Evolutionary conservation across 1,284 basidiomycete species (phyloP).

Genomic region (Ustilago tritici): DNA sequence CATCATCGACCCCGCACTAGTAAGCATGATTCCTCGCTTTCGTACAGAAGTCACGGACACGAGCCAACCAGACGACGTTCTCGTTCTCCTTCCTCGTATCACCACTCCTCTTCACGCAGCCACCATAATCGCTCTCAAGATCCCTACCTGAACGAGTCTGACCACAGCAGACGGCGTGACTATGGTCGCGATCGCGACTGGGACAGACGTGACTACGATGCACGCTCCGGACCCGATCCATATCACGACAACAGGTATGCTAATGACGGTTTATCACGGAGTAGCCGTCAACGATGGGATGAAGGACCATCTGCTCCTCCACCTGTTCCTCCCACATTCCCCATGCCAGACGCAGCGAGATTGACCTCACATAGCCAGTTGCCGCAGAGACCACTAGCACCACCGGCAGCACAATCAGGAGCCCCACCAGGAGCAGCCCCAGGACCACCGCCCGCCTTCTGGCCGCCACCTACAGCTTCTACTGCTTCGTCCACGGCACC

Average conservation of each 20-base stretch:
- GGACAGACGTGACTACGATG: slow-evolving; percentile 31
- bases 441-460: slow-evolving; percentile 26
- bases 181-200: slow-evolving; percentile 24
- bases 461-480: slow-evolving; percentile 12
- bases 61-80: slow-evolving; percentile 56
- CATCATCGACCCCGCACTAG: slow-evolving; percentile 45
- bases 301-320: slow-evolving; percentile 20
- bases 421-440: slow-evolving; percentile 20
- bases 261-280: neutral
- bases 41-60: slow-evolving; percentile 39
- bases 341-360: neutral
- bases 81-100: slow-evolving; percentile 52
- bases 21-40: slow-evolving; percentile 54
- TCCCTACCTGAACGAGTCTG: slow-evolving; percentile 11
- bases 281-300: slow-evolving; percentile 35
- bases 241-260: slow-evolving; percentile 7
- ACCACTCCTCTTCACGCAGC: slow-evolving; percentile 41
- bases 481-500: neutral
- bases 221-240: slow-evolving; percentile 1
- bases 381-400: slow-evolving; percentile 24
- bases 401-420: neutral
- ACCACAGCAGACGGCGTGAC: slow-evolving; percentile 17
- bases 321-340: neutral
- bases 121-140: slow-evolving; percentile 24
- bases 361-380: slow-evolving; percentile 1